phyloP scores from a whole-genome alignment of 306 rosid species.

The Trifolium subterraneum region DNA sequence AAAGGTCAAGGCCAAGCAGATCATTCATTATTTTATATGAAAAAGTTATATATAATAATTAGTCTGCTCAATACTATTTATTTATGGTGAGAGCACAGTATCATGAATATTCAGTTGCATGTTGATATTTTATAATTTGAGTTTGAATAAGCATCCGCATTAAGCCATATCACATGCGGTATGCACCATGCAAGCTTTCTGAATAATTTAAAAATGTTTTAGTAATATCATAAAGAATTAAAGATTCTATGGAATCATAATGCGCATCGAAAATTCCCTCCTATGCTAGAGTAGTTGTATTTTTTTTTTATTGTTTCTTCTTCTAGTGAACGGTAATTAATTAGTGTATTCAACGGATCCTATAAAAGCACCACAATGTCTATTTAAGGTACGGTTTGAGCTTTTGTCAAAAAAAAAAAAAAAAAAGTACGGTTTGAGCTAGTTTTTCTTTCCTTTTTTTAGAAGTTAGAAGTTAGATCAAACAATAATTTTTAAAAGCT shows the following conservation, averaged over 20 bases:
- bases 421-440: too few relatives aligned
- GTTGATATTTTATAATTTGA: constrained; percentile 18
- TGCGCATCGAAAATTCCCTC: constrained; percentile 7
- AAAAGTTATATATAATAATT: not conserved
- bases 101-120: constrained; percentile 7
- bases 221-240: constrained; percentile 30
- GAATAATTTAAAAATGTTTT: constrained; percentile 4
- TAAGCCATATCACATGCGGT: not conserved
- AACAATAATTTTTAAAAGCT: too few relatives aligned
- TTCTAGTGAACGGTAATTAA: too few relatives aligned
- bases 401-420: too few relatives aligned
- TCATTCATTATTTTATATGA: not conserved
- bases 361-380: too few relatives aligned
- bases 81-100: not conserved
- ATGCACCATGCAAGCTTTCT: constrained; percentile 2
- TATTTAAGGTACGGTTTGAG: too few relatives aligned
- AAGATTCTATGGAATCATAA: constrained; percentile 41
- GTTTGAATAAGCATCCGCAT: constrained; percentile 23
- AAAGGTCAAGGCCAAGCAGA: not conserved
- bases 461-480: too few relatives aligned
- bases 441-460: too few relatives aligned
- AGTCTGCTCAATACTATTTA: constrained; percentile 1
- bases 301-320: too few relatives aligned
- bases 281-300: not conserved
- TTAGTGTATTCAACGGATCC: too few relatives aligned